Evolutionary conservation across 768 basidiomycete genomes (phyloP).

Genomic region (Serendipita sp.): DNA sequence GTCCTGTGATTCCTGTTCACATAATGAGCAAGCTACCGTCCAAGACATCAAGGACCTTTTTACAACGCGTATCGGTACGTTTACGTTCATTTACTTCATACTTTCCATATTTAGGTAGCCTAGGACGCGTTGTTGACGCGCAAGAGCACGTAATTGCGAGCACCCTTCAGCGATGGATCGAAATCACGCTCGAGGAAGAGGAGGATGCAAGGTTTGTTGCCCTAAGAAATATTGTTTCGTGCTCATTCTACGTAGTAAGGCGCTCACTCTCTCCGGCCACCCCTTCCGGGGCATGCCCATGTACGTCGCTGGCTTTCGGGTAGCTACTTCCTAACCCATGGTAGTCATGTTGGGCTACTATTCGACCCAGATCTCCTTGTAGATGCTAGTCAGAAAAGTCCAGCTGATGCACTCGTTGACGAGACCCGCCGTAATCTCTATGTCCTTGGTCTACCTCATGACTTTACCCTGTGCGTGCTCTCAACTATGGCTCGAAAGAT

Average conservation of each 20-base stretch:
- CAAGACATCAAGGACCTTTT: neutral
- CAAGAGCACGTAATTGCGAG: constrained; percentile 1
- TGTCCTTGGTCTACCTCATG: constrained; percentile 69
- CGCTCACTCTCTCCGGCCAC: neutral
- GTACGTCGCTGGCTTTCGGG: neutral
- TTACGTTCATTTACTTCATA: neutral
- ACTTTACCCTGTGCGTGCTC: constrained; percentile 48
- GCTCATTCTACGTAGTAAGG: neutral
- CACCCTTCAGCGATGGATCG: constrained; percentile 1
- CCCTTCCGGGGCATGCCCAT: neutral
- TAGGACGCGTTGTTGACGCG: neutral
- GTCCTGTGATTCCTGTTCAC: neutral
- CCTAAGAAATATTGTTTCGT: too few species aligned
- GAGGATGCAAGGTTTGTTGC: neutral
- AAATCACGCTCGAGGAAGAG: neutral
- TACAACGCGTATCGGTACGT: neutral
- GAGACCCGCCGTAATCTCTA: constrained; percentile 56
- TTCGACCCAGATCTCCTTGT: constrained; percentile 4
- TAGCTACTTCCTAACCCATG: neutral
- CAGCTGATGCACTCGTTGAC: neutral
- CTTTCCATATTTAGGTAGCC: neutral
- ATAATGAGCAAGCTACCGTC: neutral
- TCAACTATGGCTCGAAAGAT: constrained; percentile 13
- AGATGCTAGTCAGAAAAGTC: neutral
- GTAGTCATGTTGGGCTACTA: neutral